These are phyloP conservation scores for Diaporthe longicolla DNA, from an alignment of 2,329 filamentous ascomycete species.

Conservation along the genomic window DNA sequence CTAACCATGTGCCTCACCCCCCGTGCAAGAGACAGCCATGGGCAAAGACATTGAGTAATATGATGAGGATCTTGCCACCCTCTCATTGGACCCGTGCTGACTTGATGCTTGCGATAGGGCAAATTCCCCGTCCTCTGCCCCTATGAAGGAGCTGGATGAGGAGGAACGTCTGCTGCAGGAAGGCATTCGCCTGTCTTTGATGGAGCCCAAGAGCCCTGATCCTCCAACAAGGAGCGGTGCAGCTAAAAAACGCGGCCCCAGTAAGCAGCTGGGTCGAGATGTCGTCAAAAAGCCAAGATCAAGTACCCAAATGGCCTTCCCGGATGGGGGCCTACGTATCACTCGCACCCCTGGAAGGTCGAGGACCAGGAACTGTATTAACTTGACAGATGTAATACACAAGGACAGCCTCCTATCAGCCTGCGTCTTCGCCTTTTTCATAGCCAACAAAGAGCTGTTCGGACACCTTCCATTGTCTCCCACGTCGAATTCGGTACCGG, in stretches of 20 bases:
- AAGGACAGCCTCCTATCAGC: conserved; percentile 45
- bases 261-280: neutral
- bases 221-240: neutral
- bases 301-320: conserved; percentile 42
- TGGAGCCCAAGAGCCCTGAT: conserved; percentile 1
- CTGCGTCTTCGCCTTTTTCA: conserved; percentile 47
- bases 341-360: conserved; percentile 47
- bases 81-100: neutral
- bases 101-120: neutral
- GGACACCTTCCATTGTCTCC: conserved; percentile 43
- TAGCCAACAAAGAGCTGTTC: conserved; percentile 46
- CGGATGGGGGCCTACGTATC: conserved; percentile 47
- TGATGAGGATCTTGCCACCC: neutral
- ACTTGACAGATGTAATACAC: conserved; percentile 46
- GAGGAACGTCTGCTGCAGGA: conserved; percentile 31
- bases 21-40: neutral
- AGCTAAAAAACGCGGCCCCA: conserved; percentile 13
- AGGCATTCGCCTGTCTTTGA: conserved; percentile 34
- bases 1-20: neutral
- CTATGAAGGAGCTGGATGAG: neutral
- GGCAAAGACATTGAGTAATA: neutral
- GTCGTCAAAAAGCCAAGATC: neutral
- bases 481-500: conserved; percentile 42
- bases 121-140: neutral
- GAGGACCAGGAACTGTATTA: conserved; percentile 46